Base-by-base conservation (phyloP, 495 filamentous ascomycete species). In the Sporormia fimetaria region DNA sequence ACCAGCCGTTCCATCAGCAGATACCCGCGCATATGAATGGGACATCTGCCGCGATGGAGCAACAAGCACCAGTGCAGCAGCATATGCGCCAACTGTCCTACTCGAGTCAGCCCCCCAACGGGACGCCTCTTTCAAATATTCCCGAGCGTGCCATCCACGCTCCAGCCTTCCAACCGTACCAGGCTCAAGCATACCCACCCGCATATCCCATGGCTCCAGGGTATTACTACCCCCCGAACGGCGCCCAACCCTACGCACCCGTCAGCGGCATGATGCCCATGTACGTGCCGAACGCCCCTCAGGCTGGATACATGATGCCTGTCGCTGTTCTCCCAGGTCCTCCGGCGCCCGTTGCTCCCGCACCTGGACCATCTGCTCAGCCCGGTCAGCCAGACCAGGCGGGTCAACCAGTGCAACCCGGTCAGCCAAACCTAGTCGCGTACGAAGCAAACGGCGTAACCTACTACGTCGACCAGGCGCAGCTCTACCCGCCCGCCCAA, bases 371-470 rank as follows among this genome's bases (percentile, higher is more conserved):
- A 57, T 54, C n/a, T n/a, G n/a, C n/a, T n/a, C n/a, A n/a, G n/a
- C n/a, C n/a, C n/a, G n/a, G n/a, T n/a, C n/a, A n/a, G n/a, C n/a
- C n/a, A n/a, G n/a, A n/a, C n/a, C n/a, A n/a, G n/a, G n/a, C n/a
- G n/a, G n/a, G n/a, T n/a, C n/a, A n/a, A n/a, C n/a, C n/a, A n/a
- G n/a, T n/a, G n/a, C n/a, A n/a, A n/a, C n/a, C 49, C 63, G 57
- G 55, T 61, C 73, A 75, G 40, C 59, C 73, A 6, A 80, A 74
- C 49, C 80, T 84, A 20, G 81, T 96, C 33, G 84, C 86, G 2
- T 87, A 94, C 56, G 90, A 96, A 63, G 74, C 77, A 48, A 87
- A 88, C 47, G 90, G 92, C 32, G 95, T 87, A 67, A 86, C 94
- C 3, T 96, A 94, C 60, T 99, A 94, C 58, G 87, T 86, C 43